These are phyloP conservation scores for Croton setiger DNA, from an alignment of 441 rosid genomes.

Conservation along the genomic window DNA sequence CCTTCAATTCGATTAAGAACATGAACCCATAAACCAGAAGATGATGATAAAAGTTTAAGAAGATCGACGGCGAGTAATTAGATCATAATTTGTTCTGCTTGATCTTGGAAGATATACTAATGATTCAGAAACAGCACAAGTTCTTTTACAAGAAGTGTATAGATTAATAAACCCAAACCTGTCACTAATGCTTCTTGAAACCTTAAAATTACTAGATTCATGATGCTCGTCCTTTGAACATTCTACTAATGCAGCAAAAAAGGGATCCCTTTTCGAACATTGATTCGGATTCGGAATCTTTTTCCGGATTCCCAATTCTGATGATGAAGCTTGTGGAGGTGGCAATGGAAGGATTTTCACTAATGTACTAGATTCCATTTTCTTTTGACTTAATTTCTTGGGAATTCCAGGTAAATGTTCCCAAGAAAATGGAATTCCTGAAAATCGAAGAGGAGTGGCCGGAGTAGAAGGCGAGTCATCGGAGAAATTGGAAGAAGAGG, in stretches of 20 bases:
- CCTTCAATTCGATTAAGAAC: neutral
- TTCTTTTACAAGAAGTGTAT: conserved; percentile 61
- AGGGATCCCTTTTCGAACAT: conserved; percentile 57
- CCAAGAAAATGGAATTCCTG: conserved; percentile 92
- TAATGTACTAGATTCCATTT: conserved; percentile 30
- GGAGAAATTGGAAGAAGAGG: conserved; percentile 30
- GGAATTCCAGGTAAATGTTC: conserved; percentile 85
- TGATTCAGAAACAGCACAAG: conserved; percentile 67
- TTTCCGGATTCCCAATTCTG: conserved; percentile 23
- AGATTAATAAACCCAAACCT: conserved; percentile 59
- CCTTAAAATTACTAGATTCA: conserved; percentile 20
- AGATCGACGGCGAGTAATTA: conserved; percentile 33
- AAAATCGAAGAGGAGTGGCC: conserved; percentile 48
- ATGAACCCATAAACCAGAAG: neutral
- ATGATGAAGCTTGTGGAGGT: conserved; percentile 36
- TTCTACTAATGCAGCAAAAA: conserved; percentile 61
- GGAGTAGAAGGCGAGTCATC: conserved; percentile 45
- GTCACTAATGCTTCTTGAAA: conserved; percentile 46
- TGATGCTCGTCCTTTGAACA: conserved; percentile 55
- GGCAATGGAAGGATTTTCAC: conserved; percentile 61
- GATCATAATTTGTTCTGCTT: conserved; percentile 31
- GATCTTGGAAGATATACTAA: conserved; percentile 59
- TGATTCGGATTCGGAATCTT: conserved; percentile 13
- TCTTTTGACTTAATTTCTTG: conserved; percentile 40
- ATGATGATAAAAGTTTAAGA: conserved; percentile 18